These are phyloP conservation scores for Fusarium nanum DNA, from an alignment of 2,329 filamentous ascomycete species.

Conservation along the genomic window DNA sequence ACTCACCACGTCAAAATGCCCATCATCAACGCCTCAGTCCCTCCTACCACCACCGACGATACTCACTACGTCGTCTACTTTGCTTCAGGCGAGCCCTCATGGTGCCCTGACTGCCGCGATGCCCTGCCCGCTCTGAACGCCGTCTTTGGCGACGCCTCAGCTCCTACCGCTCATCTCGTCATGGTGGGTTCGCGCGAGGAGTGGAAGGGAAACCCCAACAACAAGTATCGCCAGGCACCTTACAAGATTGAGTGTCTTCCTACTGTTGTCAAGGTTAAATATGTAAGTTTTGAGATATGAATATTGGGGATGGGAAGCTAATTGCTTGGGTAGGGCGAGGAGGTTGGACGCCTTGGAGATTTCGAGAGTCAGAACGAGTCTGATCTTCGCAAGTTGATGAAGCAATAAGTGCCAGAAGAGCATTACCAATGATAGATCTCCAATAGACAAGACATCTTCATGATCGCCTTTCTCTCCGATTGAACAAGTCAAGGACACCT, in stretches of 20 bases:
- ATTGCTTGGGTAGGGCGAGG: slow-evolving; percentile 32
- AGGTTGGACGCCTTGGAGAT: slow-evolving; percentile 44
- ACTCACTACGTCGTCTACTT: slow-evolving; percentile 50
- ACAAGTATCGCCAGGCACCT: slow-evolving; percentile 45
- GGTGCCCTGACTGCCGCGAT: slow-evolving; percentile 47
- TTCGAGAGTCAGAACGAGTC: slow-evolving; percentile 46
- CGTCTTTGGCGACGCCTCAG: slow-evolving; percentile 42
- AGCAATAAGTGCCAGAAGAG: background rate
- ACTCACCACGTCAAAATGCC: slow-evolving; percentile 34
- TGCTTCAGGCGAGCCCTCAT: slow-evolving; percentile 47
- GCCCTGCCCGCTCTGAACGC: slow-evolving; percentile 41
- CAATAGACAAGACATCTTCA: background rate
- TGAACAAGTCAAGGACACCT: background rate
- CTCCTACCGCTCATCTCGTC: slow-evolving; percentile 44
- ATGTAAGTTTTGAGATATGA: slow-evolving; percentile 43
- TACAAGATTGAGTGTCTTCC: slow-evolving; percentile 47
- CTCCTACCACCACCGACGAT: slow-evolving; percentile 40
- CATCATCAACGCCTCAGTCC: slow-evolving; percentile 42
- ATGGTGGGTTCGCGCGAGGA: slow-evolving; percentile 42
- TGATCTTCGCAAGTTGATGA: slow-evolving; percentile 36
- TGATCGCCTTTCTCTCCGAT: background rate
- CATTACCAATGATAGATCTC: background rate
- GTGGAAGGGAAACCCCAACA: slow-evolving; percentile 41
- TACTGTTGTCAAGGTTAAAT: slow-evolving; percentile 44
- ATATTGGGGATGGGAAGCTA: background rate